Evolutionary conservation across 2,329 filamentous ascomycete genomes (phyloP).

Genomic region (Piedraia hortae): DNA sequence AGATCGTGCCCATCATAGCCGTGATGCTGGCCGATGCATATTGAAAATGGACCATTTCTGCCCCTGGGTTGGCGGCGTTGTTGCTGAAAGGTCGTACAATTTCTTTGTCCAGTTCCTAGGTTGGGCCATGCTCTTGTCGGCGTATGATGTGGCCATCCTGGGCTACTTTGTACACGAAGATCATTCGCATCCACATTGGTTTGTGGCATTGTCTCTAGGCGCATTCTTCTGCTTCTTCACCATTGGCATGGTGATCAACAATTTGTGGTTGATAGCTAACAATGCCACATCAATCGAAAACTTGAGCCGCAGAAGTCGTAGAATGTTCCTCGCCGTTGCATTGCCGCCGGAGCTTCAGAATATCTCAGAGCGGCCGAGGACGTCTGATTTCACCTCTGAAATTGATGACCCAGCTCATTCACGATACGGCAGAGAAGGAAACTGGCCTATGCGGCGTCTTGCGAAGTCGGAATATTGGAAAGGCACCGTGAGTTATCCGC

Average conservation of each 20-base stretch:
- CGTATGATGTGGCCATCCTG: conserved; percentile 33
- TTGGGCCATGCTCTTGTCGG: conserved; percentile 42
- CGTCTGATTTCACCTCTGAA: conserved; percentile 13
- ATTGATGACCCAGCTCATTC: conserved; percentile 11
- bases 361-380: conserved; percentile 7
- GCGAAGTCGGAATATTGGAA: conserved; percentile 8
- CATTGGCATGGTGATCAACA: conserved; percentile 46
- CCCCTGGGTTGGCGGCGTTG: conserved; percentile 77
- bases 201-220: conserved; percentile 37
- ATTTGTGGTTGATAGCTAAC: conserved; percentile 36
- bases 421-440: conserved; percentile 8
- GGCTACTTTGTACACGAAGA: conserved; percentile 33
- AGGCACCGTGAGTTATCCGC: conserved; percentile 30
- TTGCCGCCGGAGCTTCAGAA: conserved; percentile 23
- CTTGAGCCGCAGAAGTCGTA: conserved; percentile 30
- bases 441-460: conserved; percentile 2
- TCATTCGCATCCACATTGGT: conserved; percentile 29
- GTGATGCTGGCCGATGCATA: conserved; percentile 55
- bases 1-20: conserved; percentile 67
- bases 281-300: conserved; percentile 74
- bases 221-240: conserved; percentile 60
- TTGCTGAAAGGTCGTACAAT: conserved; percentile 57
- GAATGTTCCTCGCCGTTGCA: conserved; percentile 48
- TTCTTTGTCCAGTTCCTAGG: conserved; percentile 73
- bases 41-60: conserved; percentile 89